These are phyloP conservation scores for Cubamyces sp. DNA, from an alignment of 768 basidiomycete genomes.

Conservation along the genomic window DNA sequence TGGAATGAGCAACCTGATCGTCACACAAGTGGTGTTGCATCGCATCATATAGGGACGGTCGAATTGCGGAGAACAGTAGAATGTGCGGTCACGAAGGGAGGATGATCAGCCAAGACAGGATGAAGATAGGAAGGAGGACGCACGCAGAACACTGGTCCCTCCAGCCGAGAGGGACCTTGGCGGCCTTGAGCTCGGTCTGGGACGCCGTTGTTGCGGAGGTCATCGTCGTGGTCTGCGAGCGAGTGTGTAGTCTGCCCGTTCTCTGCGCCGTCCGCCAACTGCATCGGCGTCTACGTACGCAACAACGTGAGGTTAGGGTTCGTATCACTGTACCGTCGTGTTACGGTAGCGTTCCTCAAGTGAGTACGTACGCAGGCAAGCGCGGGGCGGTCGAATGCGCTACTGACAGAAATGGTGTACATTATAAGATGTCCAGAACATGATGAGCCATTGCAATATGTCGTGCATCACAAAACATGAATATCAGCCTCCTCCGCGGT, in stretches of 20 bases:
- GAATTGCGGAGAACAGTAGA: too few species aligned
- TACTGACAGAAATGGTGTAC: conserved; percentile 15
- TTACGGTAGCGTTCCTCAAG: too few species aligned
- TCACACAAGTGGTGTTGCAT: background rate
- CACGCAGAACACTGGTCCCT: conserved; percentile 92
- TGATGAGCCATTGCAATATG: background rate
- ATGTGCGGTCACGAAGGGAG: background rate
- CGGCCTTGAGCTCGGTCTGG: conserved; percentile 76
- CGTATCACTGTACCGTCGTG: too few species aligned
- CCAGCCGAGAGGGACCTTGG: conserved; percentile 79
- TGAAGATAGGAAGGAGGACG: conserved; percentile 37
- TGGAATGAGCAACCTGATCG: conserved; percentile 76
- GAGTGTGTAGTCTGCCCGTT: background rate
- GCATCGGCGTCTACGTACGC: too few species aligned
- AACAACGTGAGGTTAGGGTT: conserved; percentile 8
- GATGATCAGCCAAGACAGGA: background rate
- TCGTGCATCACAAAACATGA: background rate
- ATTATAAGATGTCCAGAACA: conserved; percentile 19
- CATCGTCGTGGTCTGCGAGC: conserved; percentile 45
- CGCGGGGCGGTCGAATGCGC: too few species aligned
- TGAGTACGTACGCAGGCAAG: too few species aligned
- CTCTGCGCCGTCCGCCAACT: background rate
- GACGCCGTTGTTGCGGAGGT: conserved; percentile 79
- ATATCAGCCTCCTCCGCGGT: background rate
- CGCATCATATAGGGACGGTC: background rate